Evolutionary conservation across 306 rosid species (phyloP).

Genomic region (Cercis canadensis): DNA sequence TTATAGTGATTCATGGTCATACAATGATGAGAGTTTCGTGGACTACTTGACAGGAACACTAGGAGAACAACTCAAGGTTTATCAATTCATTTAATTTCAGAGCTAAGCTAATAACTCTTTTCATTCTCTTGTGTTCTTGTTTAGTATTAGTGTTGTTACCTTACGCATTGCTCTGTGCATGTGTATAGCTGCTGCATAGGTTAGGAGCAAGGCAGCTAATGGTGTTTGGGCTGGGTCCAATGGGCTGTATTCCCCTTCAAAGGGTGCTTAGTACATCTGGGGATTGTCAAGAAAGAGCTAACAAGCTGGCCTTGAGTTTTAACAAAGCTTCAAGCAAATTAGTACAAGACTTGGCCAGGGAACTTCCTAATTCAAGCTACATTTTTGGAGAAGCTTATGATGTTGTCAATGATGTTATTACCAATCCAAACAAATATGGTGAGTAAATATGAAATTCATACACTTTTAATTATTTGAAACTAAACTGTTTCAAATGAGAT

Average conservation of each 20-base stretch:
- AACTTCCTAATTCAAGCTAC: conserved; percentile 72
- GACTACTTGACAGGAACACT: conserved; percentile 78
- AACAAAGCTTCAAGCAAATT: conserved; percentile 65
- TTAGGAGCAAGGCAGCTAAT: conserved; percentile 82
- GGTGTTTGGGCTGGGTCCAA: conserved; percentile 92
- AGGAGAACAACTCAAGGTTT: conserved; percentile 67
- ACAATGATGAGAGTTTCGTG: conserved; percentile 76
- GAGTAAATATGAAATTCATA: conserved; percentile 26
- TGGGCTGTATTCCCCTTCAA: conserved; percentile 96
- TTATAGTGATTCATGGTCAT: conserved; percentile 84
- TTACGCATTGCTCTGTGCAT: background rate
- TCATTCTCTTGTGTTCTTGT: background rate
- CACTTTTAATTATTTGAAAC: too few relatives aligned
- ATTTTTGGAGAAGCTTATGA: conserved; percentile 89
- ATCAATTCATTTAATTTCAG: background rate
- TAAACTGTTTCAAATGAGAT: too few relatives aligned
- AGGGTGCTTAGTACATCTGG: conserved; percentile 80
- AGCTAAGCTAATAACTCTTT: background rate
- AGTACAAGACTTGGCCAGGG: conserved; percentile 49
- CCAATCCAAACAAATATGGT: conserved; percentile 75
- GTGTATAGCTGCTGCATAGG: conserved; percentile 66
- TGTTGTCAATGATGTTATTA: conserved; percentile 72
- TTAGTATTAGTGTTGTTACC: background rate
- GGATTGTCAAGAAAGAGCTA: conserved; percentile 63
- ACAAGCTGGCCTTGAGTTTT: conserved; percentile 78